phyloP scores from a whole-genome alignment of 83 land plant genomes.

The Larix sibirica region DNA sequence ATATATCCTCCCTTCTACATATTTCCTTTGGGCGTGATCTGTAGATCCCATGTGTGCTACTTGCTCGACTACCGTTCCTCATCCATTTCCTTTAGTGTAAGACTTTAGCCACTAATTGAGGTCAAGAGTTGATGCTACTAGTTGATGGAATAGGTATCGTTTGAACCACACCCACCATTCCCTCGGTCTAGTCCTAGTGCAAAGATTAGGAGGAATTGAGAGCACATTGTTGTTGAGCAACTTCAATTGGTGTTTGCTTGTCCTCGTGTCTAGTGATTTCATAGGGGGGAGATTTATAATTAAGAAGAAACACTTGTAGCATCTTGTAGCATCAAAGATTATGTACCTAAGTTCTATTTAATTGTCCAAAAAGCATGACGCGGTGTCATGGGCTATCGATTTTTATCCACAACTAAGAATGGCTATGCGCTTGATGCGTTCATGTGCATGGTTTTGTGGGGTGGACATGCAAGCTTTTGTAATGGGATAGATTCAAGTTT shows the following conservation, averaged over 20 bases:
- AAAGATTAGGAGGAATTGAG: not conserved
- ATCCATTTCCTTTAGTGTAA: too few species aligned
- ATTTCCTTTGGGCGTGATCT: too few species aligned
- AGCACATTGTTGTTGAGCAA: slow-evolving; percentile 22
- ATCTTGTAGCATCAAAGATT: slow-evolving; percentile 18
- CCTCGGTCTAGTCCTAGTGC: not conserved
- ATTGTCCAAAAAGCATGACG: not conserved
- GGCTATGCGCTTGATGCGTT: not conserved
- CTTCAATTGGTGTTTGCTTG: slow-evolving; percentile 32
- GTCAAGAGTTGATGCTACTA: too few species aligned
- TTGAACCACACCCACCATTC: too few species aligned
- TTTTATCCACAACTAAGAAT: not conserved
- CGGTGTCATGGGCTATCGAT: not conserved
- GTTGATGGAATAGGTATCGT: too few species aligned
- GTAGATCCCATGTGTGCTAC: too few species aligned
- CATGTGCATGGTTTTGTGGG: not conserved
- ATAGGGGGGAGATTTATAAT: slow-evolving; percentile 45
- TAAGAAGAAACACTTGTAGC: slow-evolving; percentile 43
- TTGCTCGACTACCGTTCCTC: too few species aligned
- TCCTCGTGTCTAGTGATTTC: slow-evolving; percentile 45
- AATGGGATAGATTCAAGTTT: not conserved
- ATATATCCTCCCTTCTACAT: too few species aligned
- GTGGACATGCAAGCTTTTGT: too few species aligned
- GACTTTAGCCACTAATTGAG: too few species aligned
- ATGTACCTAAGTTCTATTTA: slow-evolving; percentile 41